Evolutionary conservation across 805 yeast genomes (phyloP), one percentile per base, ranked within the genome.

Genomic region (Cyberlindnera japonica): DNA sequence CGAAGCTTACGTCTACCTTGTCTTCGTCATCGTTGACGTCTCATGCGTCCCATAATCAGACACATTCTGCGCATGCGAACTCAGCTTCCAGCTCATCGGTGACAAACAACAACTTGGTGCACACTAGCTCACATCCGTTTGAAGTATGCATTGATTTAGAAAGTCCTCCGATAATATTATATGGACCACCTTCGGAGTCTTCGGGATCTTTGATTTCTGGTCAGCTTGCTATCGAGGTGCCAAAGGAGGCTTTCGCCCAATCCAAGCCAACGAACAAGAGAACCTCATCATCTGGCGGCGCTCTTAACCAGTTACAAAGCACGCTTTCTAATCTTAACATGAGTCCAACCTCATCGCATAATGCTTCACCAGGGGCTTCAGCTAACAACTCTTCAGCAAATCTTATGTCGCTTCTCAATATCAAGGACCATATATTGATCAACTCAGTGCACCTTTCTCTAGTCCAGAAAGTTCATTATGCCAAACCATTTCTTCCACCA

Each of bases 151-250:
- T 90, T 24, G 70, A 71, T 27, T 67, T 93, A 17, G 99, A 93
- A 58, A 82, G 95, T 2, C 98, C 98, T 1, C 99, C 99, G 0
- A 72, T 90, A 27, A 77, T 87, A 33, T 65, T 93, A 40, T 91
- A 85, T 56, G 99, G 99, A 0, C 63, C 73, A 1, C 83, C 90
- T 3, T 61, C 64, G 8, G 93, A 86, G 44, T 79, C 93, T 2
- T 72, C 95, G 0, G 99, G 99, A 1, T 83, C 95, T 5, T 71
- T 91, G 18, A 65, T 93, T 24, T 78, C 89, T 24, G 99, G 99
- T 0, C 67, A 87, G 9, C 64, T 93, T 35, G 72, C 73, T 26
- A 63, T 93, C 33, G 75, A 72, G 22, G 70, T 82, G 1, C 59
- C 67, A n/a, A 46, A 51, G 33, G 57, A 55, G n/a, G 38, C 54